Base-by-base conservation (phyloP, 2,329 filamentous ascomycete genomes). In the Sarocladium kiliense region DNA sequence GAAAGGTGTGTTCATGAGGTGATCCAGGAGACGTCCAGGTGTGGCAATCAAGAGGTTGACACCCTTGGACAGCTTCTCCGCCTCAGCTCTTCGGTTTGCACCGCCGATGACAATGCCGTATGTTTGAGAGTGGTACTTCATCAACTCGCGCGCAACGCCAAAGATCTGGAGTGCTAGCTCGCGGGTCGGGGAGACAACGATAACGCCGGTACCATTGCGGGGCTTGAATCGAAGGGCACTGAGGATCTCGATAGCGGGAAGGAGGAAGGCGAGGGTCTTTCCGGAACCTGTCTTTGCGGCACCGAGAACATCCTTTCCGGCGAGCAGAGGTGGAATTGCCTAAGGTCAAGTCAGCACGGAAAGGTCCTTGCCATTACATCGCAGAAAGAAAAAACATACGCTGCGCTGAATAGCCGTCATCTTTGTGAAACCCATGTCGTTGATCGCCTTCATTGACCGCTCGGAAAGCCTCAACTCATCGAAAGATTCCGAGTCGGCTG, bases 151-250 rank as follows among this genome's bases (percentile, higher is more conserved):
- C 1, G 93, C 94, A 27, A 97, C 94, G 58, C 91, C 91, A 65
- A 97, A 97, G 60, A 97, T 97, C 70, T 97, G 94, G 36, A 97
- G 81, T 0, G 94, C 94, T 58, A 97, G 76, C 75, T 99, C 94
- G 67, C 94, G 84, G 1, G 94, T 99, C 1, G 93, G 93, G 11
- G 92, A 94, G 30, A 97, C 88, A 19, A 97, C 85, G 61, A 97
- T 88, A 55, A 93, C 93, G 66, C 94, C 94, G 49, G 90, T 93
- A 59, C 88, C 93, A 71, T 97, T 97, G 66, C 93, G 81, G 19
- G 92, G 93, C 77, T 97, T 97, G 80, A 97, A 97, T 59, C 88
- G 84, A 64, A 99, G 80, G 16, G 91, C 86, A 67, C 86, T 86
- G 58, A 99, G 80, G 85, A 97, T 95, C 74, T 97, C 94, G 37